Evolutionary conservation across 108 stramenopile genomes (phyloP).

Genomic region (Mayamaea pseudoterrestris): DNA sequence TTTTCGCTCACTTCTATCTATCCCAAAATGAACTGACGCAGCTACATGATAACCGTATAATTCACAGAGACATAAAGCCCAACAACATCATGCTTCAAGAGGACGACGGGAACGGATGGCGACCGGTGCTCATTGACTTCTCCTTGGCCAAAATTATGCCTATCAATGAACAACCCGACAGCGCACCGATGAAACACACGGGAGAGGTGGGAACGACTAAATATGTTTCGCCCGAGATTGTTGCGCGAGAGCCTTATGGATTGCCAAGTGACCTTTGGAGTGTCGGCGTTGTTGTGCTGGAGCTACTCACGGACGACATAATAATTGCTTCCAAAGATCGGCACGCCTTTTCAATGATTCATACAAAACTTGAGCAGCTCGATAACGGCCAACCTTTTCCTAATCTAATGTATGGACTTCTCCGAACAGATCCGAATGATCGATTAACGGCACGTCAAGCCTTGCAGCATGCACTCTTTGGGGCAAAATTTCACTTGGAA

Average conservation of each 20-base stretch:
- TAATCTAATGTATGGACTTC: slow-evolving; percentile 48
- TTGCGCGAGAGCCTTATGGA: slow-evolving; percentile 46
- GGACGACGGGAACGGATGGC: slow-evolving; percentile 22
- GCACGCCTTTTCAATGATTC: slow-evolving; percentile 38
- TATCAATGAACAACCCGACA: slow-evolving; percentile 21
- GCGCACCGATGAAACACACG: slow-evolving; percentile 31
- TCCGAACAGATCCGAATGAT: slow-evolving; percentile 40
- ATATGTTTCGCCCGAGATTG: slow-evolving; percentile 63
- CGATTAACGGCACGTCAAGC: slow-evolving; percentile 57
- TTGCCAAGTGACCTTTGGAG: slow-evolving; percentile 68
- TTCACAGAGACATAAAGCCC: slow-evolving; percentile 97
- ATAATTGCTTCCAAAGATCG: slow-evolving; percentile 47
- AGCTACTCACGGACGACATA: slow-evolving; percentile 40
- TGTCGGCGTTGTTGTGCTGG: slow-evolving; percentile 74
- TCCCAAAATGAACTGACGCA: too few relatives aligned
- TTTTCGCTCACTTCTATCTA: too few relatives aligned
- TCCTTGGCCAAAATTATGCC: slow-evolving; percentile 57
- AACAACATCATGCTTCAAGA: slow-evolving; percentile 83
- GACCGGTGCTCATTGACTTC: slow-evolving; percentile 72
- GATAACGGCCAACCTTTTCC: slow-evolving; percentile 66
- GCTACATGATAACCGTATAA: slow-evolving; percentile 91
- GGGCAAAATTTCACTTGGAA: slow-evolving; percentile 41
- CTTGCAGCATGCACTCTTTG: slow-evolving; percentile 46
- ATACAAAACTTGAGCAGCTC: slow-evolving; percentile 26
- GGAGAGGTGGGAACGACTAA: slow-evolving; percentile 58